Evolutionary conservation across 345 rosid genomes (phyloP).

Genomic region (Eucalyptus guilfoylei): DNA sequence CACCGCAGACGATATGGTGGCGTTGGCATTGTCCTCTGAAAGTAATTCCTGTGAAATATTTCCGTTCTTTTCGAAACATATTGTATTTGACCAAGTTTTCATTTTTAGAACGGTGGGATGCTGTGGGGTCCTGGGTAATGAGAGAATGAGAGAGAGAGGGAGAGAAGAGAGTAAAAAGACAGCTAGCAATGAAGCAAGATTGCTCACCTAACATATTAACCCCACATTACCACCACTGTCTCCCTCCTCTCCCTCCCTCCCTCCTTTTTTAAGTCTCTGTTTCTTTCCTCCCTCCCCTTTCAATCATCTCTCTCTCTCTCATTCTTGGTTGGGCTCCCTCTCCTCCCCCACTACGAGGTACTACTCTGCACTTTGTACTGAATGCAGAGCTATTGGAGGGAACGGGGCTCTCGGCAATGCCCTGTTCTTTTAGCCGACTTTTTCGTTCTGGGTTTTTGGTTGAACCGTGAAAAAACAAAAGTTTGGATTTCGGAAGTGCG

Average conservation of each 20-base stretch:
- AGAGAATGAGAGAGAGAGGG: constrained; percentile 13
- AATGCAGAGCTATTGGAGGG: background rate
- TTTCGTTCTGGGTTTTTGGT: background rate
- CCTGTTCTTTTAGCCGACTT: background rate
- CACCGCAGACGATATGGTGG: background rate
- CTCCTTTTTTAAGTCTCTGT: background rate
- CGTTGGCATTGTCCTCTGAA: background rate
- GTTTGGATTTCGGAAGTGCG: background rate
- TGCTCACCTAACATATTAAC: constrained; percentile 20
- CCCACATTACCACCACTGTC: background rate
- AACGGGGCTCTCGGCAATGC: background rate
- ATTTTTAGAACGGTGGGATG: background rate
- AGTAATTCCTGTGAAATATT: background rate
- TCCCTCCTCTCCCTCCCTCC: background rate
- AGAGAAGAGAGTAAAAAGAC: constrained; percentile 21
- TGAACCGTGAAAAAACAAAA: background rate
- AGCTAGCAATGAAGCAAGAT: constrained; percentile 60
- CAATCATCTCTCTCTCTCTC: background rate
- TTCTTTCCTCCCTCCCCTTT: background rate
- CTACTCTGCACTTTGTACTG: background rate
- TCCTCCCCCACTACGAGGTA: background rate
- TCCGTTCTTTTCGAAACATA: background rate
- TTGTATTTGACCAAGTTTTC: background rate
- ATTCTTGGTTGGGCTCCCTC: background rate
- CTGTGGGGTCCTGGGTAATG: constrained; percentile 35